Evolutionary conservation across 2,329 filamentous ascomycete genomes (phyloP).

Genomic region (Hymenoscyphus salicellus): DNA sequence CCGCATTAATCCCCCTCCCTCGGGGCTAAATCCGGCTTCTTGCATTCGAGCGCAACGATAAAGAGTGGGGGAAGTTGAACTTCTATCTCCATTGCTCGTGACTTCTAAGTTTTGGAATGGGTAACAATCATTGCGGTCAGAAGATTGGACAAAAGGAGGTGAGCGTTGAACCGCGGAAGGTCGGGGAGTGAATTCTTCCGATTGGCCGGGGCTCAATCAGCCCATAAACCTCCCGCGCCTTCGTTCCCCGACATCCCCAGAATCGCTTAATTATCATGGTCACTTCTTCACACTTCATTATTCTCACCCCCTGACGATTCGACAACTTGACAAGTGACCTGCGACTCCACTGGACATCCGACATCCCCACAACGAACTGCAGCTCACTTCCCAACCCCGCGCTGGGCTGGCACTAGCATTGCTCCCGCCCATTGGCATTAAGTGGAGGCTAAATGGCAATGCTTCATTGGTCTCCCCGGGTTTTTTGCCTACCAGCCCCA

Average conservation of each 20-base stretch:
- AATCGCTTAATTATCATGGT: neutral
- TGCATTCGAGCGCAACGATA: neutral
- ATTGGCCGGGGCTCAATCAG: neutral
- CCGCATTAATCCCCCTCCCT: neutral
- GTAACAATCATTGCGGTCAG: neutral
- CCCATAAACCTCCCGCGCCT: neutral
- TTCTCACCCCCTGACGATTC: too few species aligned
- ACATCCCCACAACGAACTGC: slow-evolving; percentile 4
- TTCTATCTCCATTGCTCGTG: neutral
- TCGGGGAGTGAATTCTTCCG: neutral
- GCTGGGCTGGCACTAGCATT: too few species aligned
- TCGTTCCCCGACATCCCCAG: neutral
- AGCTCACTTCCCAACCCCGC: neutral
- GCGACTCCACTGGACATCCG: too few species aligned
- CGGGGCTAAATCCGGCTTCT: neutral
- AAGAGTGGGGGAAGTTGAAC: neutral
- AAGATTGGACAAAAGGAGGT: neutral
- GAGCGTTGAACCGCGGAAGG: neutral
- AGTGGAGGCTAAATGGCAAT: neutral
- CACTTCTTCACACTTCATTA: neutral
- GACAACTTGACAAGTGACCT: too few species aligned
- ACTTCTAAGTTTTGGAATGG: neutral
- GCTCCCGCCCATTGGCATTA: neutral
- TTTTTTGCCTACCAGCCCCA: slow-evolving; percentile 11
- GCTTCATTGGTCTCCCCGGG: neutral